phyloP scores from a whole-genome alignment of 352 stramenopile genomes.

The Ophiocytium majus region DNA sequence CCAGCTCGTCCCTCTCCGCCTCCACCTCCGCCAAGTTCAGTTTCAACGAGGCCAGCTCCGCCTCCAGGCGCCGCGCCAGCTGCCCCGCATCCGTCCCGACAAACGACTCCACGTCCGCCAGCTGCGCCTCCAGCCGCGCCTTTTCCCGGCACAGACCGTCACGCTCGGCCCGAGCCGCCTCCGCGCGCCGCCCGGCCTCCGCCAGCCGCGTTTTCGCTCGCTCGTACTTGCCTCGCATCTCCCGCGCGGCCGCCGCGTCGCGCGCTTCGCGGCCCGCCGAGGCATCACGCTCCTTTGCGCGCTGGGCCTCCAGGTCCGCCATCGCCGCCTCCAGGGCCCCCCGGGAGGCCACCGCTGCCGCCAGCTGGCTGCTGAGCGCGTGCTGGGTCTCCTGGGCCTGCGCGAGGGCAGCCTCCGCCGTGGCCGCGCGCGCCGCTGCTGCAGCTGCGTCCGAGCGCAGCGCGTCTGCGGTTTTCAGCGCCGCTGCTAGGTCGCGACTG shows the following conservation, averaged over 20 bases:
- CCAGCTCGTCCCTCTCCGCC: background rate
- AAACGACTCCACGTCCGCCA: background rate
- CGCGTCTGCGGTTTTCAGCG: background rate
- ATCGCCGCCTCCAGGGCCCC: background rate
- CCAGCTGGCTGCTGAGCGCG: background rate
- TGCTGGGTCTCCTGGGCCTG: background rate
- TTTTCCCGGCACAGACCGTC: background rate
- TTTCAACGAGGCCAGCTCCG: background rate
- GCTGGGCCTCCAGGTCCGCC: background rate
- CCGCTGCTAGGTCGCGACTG: background rate
- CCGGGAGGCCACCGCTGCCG: background rate
- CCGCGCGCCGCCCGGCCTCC: background rate
- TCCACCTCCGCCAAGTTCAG: background rate
- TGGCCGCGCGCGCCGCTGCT: background rate
- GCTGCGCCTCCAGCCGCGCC: background rate
- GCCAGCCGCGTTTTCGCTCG: background rate
- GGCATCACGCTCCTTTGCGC: background rate
- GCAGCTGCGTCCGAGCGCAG: background rate
- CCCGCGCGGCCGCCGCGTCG: background rate
- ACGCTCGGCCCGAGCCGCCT: background rate
- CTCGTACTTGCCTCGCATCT: background rate
- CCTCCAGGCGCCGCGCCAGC: background rate
- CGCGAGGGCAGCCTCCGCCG: background rate
- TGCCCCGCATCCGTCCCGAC: background rate
- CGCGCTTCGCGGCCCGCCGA: background rate